Percentiles rank a stretch among this genome's conserved stretches.
These are phyloP conservation scores for Podaxis rugospora DNA, from an alignment of 768 basidiomycete species.

Conservation along the genomic window DNA sequence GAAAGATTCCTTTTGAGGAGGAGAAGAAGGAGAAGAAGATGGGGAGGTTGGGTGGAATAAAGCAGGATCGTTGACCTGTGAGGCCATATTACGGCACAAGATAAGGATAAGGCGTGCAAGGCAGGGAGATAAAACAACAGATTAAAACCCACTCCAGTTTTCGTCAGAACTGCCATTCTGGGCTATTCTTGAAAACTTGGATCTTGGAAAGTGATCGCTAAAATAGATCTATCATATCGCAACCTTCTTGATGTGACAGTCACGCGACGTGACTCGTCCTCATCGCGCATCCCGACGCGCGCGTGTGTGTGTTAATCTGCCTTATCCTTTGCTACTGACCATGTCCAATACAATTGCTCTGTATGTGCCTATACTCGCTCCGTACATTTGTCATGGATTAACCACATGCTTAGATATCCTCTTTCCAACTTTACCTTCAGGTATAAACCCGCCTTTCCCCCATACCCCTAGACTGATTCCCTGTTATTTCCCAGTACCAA, in stretches of 20 bases:
- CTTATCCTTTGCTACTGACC: constrained; percentile 15
- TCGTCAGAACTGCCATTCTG: background rate
- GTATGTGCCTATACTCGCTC: constrained; percentile 23
- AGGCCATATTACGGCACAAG: background rate
- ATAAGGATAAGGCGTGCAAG: background rate
- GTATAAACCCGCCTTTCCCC: constrained; percentile 27
- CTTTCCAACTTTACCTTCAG: constrained; percentile 92
- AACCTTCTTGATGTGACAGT: background rate
- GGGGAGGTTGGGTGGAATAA: background rate
- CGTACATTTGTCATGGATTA: background rate
- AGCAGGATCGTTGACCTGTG: background rate
- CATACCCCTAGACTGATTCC: background rate
- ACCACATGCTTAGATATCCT: constrained; percentile 53
- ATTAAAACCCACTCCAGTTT: background rate
- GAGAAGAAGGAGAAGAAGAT: background rate
- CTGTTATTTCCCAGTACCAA: constrained; percentile 61
- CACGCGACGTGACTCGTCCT: background rate
- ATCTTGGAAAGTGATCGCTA: background rate
- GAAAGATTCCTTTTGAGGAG: constrained; percentile 11
- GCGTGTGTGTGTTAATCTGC: too few species aligned
- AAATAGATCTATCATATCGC: background rate
- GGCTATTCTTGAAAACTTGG: background rate
- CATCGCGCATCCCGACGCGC: constrained; percentile 28
- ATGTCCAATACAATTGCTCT: constrained; percentile 54
- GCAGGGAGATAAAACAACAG: background rate